phyloP scores from a whole-genome alignment of 2,329 filamentous ascomycete species.

The Xylariales sp. region DNA sequence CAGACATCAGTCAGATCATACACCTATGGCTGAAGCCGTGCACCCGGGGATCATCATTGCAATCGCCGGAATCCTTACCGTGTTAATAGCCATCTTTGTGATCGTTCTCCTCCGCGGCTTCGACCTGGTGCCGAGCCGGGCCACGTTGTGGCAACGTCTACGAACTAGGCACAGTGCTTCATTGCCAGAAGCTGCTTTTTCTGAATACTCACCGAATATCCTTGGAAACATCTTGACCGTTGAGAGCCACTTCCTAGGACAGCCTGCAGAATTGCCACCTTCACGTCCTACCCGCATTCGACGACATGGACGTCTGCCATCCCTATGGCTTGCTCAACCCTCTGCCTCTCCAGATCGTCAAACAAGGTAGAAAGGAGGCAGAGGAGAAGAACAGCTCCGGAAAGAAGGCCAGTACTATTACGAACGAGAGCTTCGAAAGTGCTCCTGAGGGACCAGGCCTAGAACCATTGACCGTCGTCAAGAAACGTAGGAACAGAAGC shows the following conservation, averaged over 20 bases:
- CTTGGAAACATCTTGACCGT: background rate
- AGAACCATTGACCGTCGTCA: no score
- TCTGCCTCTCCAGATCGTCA: constrained; percentile 1
- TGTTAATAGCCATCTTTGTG: constrained; percentile 1
- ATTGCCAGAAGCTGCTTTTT: background rate
- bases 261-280: background rate
- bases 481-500: background rate
- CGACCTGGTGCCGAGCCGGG: constrained; percentile 1
- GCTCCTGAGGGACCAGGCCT: constrained; percentile 1
- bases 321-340: background rate
- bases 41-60: constrained; percentile 8
- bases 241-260: background rate
- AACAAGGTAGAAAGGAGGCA: background rate
- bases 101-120: constrained; percentile 7
- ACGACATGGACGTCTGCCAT: background rate
- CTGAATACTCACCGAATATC: background rate
- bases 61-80: background rate
- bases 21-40: no score
- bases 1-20: no score
- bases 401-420: background rate
- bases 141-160: background rate
- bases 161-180: background rate
- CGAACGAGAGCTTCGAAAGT: no score
- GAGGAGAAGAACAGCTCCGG: background rate
- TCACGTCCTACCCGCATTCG: background rate